Evolutionary conservation across 495 filamentous ascomycete species (phyloP), one percentile per base, ranked within the genome.

Genomic region (Haplographium delicatum): DNA sequence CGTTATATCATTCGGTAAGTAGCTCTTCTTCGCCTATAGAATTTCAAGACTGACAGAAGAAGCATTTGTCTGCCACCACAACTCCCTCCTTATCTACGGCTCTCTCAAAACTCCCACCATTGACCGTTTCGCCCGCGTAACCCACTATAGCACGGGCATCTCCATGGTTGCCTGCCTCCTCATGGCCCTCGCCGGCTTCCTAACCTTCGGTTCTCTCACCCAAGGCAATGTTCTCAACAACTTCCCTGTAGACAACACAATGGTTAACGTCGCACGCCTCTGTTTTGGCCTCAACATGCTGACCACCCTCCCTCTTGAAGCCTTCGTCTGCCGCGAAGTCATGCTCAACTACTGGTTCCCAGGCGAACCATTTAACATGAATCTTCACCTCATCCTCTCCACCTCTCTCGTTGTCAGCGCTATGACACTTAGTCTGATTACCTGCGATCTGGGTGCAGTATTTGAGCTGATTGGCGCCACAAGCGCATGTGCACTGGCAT

Each of bases 221-320:
- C 72, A 88, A 59, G 93, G 93, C 48, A 97, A 98, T 64, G 89
- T 98, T 31, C 81, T 98, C 47, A 98, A 98, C 70, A 98, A 98
- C 68, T 96, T 98, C 63, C 89, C 93, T 3, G 73, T 79, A 6
- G 79, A 89, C 61, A 96, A 95, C 65, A 77, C 83, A 51, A 80
- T 97, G 78, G 86, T 96, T 56, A 98, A 96, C 65, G 80, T 97
- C 46, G 93, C 93, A 34, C 81, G 93, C 58, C 73, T 98, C 58
- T 96, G 89, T 64, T 96, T 98, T 57, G 93, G 94, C 3, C 69
- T 97, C 47, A 98, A 98, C 72, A 98, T 98, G 93, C 80, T 98
- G 53, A 97, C 93, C 5, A 98, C 93, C 2, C 72, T 98, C 37
- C 93, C 93, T 2, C 80, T 98, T 30, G 93, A 98, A 70, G 88